Evolutionary conservation across 1,284 basidiomycete species (phyloP), one percentile per base, ranked within the genome.

Genomic region (Fistulina hepatica): DNA sequence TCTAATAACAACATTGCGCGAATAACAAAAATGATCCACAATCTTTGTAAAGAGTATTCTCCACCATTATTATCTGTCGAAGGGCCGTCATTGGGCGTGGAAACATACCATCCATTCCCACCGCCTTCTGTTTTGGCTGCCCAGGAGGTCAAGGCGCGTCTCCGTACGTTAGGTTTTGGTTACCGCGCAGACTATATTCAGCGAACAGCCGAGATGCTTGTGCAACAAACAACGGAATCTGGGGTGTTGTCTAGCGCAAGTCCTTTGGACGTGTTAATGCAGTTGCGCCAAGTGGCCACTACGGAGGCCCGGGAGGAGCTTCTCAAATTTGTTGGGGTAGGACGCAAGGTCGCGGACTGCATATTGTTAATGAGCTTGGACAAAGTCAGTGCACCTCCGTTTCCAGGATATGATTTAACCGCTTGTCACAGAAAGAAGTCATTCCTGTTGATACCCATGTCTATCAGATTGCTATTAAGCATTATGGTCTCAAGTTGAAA

Each of bases 1-100:
- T 90, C 92, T 1, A 98, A 97, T 54, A 98, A 98, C 57, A 94
- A 98, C 51, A 98, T 97, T 36, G 61, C 75, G 2, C 80, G 92
- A 1, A 97, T 95, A 52, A 84, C 86, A 4, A 83, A 82, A 42
- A 91, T 97, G 79, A 76, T 95, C 24, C 81, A 81, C 48, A 62
- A 71, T 44, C 68, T 82, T 37, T 88, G 76, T 54, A 68, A 59
- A 27, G 67, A 80, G 21, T 93, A 78, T 52, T 84, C 85, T 2
- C 65, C 75, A 7, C 61, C 75, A 7, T 57, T 93, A 8, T 49
- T 82, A 21, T 65, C 69, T 8, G 48, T 74, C 11, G 54, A 61
- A 5, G 55, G 63, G 37, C 75, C 73, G n/a, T 50, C 48, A 32
- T 42, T n/a, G 17, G 48, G 63, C 42, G 40, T 46, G 36, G 49